These are phyloP conservation scores for Coemansia pectinata DNA, from an alignment of 192 early-diverging fungal genomes.

Conservation along the genomic window DNA sequence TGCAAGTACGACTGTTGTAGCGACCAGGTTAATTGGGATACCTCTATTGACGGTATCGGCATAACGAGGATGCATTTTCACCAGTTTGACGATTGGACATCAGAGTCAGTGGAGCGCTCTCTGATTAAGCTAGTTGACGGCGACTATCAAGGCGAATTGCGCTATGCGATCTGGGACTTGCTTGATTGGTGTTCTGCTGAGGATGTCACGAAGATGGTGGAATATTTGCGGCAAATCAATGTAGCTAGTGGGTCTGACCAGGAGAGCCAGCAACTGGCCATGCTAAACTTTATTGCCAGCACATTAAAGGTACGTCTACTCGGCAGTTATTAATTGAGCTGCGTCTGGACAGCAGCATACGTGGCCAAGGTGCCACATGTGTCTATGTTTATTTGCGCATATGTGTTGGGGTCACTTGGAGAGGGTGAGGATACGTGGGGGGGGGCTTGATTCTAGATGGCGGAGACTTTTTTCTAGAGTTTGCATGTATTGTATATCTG, in stretches of 20 bases:
- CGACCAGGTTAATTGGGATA: conserved; percentile 44
- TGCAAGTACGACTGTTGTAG: not conserved
- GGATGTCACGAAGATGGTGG: conserved; percentile 3
- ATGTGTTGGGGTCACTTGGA: not conserved
- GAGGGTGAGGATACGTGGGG: not conserved
- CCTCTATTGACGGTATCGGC: conserved; percentile 17
- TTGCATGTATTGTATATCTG: not conserved
- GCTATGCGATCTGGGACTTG: conserved; percentile 37
- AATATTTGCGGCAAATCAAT: conserved; percentile 14
- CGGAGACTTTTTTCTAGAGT: not conserved
- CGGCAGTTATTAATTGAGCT: conserved; percentile 2
- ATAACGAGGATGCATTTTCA: conserved; percentile 45
- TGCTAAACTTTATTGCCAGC: conserved; percentile 30
- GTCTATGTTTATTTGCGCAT: not conserved
- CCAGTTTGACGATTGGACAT: conserved; percentile 33
- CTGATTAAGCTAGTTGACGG: conserved; percentile 13
- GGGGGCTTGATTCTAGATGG: not conserved
- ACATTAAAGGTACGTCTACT: conserved; percentile 27
- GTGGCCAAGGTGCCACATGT: not conserved
- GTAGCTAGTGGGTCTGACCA: conserved; percentile 6
- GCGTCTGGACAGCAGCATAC: not conserved
- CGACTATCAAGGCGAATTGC: conserved; percentile 23
- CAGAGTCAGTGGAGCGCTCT: conserved; percentile 4
- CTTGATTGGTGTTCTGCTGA: conserved; percentile 13
- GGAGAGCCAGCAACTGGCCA: conserved; percentile 20